These are phyloP conservation scores for Aureobasidium lini DNA, from an alignment of 2,329 filamentous ascomycete genomes.

Conservation along the genomic window DNA sequence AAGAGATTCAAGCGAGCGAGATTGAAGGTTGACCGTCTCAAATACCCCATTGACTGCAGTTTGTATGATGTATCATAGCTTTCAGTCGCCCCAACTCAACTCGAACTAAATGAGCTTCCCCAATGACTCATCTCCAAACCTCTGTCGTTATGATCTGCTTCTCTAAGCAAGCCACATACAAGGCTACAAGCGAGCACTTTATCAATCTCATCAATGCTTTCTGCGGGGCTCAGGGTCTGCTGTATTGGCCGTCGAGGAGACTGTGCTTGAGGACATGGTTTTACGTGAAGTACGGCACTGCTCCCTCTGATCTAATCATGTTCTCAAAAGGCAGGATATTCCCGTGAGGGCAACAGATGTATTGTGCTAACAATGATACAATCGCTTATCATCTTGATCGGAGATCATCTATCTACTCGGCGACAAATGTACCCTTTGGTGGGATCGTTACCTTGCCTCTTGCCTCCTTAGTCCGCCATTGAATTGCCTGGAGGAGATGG, in stretches of 20 bases:
- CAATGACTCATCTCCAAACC: not conserved
- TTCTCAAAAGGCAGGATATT: not conserved
- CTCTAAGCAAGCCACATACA: not conserved
- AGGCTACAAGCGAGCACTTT: not conserved
- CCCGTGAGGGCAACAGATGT: not conserved
- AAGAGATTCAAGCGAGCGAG: no score
- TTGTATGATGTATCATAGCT: no score
- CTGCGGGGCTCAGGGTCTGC: constrained; percentile 3
- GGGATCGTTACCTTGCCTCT: constrained; percentile 11
- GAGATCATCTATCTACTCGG: not conserved
- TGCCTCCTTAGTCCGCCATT: constrained; percentile 27
- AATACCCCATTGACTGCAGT: no score
- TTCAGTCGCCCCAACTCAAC: no score
- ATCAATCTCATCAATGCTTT: not conserved
- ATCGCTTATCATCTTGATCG: not conserved
- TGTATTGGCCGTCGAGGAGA: not conserved
- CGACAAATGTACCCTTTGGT: constrained; percentile 16
- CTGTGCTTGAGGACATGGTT: not conserved
- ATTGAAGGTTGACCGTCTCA: no score
- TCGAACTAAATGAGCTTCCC: no score
- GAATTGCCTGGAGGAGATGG: constrained; percentile 40
- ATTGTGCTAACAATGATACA: not conserved
- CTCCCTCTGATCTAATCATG: not conserved
- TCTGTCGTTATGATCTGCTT: not conserved
- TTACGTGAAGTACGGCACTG: not conserved